A percentile compares a stretch with the other conserved stretches of the same genome.
These are phyloP conservation scores for Murraya paniculata DNA, from an alignment of 345 rosid species.

Conservation along the genomic window DNA sequence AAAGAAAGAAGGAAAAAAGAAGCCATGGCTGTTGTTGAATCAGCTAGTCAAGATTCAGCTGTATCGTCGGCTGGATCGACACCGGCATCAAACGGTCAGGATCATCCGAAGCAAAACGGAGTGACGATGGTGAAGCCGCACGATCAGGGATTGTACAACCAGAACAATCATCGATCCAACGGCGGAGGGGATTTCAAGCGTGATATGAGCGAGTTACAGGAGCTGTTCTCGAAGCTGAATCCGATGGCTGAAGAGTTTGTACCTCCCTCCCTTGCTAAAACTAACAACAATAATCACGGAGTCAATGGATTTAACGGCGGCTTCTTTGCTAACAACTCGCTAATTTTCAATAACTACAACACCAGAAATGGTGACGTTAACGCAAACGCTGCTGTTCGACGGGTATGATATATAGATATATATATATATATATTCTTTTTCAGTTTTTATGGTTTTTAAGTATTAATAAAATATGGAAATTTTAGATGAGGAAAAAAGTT, in stretches of 20 bases:
- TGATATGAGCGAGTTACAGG: conserved; percentile 76
- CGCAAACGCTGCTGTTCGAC: conserved; percentile 41
- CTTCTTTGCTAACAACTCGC: conserved; percentile 36
- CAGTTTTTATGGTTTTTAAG: conserved; percentile 6
- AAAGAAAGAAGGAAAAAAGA: background rate
- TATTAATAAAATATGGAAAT: background rate
- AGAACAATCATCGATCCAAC: conserved; percentile 32
- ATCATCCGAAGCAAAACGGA: conserved; percentile 37
- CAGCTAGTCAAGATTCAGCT: conserved; percentile 43
- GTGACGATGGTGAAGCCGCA: conserved; percentile 21
- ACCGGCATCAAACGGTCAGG: conserved; percentile 37
- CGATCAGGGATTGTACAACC: conserved; percentile 29
- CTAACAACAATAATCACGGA: conserved; percentile 27
- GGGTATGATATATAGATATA: conserved; percentile 31
- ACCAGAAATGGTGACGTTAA: conserved; percentile 37
- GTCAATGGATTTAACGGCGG: conserved; percentile 35
- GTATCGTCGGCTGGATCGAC: conserved; percentile 7
- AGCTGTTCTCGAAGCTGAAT: conserved; percentile 85
- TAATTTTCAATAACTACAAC: conserved; percentile 23
- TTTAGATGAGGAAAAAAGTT: background rate
- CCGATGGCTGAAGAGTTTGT: conserved; percentile 95
- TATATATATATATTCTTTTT: background rate
- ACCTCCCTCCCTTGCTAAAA: conserved; percentile 64
- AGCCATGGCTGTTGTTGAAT: conserved; percentile 64
- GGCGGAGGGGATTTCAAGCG: conserved; percentile 46